phyloP scores from a whole-genome alignment of 352 stramenopile genomes.

The Pythium dissimile region DNA sequence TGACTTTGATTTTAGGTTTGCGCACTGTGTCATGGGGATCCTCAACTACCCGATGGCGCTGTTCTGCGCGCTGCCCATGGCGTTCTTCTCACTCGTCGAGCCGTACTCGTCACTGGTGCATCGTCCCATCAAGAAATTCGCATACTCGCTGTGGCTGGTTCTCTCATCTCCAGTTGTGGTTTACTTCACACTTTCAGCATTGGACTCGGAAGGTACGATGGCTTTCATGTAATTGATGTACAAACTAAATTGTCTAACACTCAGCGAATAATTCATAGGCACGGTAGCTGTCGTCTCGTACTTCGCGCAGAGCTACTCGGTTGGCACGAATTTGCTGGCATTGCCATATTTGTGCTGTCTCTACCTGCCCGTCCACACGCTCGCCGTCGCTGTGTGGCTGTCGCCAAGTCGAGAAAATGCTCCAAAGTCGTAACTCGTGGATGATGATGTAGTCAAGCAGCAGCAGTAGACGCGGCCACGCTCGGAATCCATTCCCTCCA shows the following conservation, averaged over 20 bases:
- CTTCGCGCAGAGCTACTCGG: constrained; percentile 46
- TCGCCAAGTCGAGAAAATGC: constrained; percentile 13
- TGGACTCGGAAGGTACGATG: constrained; percentile 28
- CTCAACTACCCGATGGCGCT: constrained; percentile 83
- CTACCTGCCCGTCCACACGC: constrained; percentile 65
- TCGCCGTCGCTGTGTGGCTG: constrained; percentile 50
- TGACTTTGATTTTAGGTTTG: constrained; percentile 33
- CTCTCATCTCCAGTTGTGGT: constrained; percentile 48
- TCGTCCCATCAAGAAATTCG: constrained; percentile 13
- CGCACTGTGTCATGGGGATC: constrained; percentile 71
- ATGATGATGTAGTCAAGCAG: not conserved
- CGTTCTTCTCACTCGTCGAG: constrained; percentile 53
- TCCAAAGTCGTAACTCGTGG: not conserved
- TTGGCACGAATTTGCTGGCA: constrained; percentile 49
- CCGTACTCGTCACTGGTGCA: constrained; percentile 16
- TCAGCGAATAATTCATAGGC: constrained; percentile 10
- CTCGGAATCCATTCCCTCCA: not conserved
- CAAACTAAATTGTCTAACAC: no score
- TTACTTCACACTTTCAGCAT: constrained; percentile 22
- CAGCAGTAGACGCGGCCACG: not conserved
- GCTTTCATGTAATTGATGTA: no score
- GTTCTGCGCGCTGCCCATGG: constrained; percentile 59
- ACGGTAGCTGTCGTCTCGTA: constrained; percentile 30
- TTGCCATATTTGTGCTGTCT: constrained; percentile 67
- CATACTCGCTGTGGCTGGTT: constrained; percentile 40